Evolutionary conservation across 225 moss, liverwort and hornwort genomes (phyloP).

Genomic region (Straminergon stramineum): DNA sequence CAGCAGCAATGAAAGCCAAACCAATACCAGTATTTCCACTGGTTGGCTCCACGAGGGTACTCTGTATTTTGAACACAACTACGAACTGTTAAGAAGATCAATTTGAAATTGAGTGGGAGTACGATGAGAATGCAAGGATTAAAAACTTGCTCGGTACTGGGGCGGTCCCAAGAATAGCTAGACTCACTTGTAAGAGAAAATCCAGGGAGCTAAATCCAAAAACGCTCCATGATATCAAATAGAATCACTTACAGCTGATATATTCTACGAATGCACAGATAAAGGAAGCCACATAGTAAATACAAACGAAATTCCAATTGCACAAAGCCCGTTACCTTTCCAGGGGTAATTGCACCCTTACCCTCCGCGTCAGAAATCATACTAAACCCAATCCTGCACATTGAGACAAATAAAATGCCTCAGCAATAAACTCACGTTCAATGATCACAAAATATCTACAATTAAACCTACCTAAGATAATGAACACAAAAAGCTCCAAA

Average conservation of each 20-base stretch:
- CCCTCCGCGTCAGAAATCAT: slow-evolving; percentile 93
- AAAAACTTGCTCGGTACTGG: background rate
- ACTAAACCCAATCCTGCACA: slow-evolving; percentile 88
- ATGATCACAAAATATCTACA: background rate
- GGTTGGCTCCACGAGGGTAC: slow-evolving; percentile 92
- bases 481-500: background rate
- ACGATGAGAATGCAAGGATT: background rate
- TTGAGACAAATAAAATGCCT: background rate
- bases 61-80: slow-evolving; percentile 29
- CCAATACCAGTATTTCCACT: slow-evolving; percentile 99
- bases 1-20: slow-evolving; percentile 95
- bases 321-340: slow-evolving; percentile 45
- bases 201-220: background rate
- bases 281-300: background rate
- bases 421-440: background rate
- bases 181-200: background rate
- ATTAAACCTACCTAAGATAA: background rate
- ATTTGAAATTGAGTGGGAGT: background rate
- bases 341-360: slow-evolving; percentile 79
- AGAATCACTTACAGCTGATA: background rate
- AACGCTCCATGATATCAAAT: background rate
- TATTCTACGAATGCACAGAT: background rate
- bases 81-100: background rate
- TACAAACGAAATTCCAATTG: background rate
- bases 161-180: background rate